These are phyloP conservation scores for Malus sylvestris DNA, from an alignment of 306 rosid species.

Conservation along the genomic window DNA sequence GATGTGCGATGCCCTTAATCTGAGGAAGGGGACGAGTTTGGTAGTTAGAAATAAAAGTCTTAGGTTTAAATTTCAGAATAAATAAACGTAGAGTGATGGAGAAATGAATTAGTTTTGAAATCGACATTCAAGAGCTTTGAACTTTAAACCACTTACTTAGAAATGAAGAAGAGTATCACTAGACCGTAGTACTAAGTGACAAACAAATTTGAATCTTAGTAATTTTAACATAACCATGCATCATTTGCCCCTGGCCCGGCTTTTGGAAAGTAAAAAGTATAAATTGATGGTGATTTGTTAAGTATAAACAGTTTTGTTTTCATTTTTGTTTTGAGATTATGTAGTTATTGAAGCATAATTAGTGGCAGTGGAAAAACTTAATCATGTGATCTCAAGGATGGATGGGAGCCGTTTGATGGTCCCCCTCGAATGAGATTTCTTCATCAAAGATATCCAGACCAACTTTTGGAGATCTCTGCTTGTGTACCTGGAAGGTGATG, in stretches of 20 bases:
- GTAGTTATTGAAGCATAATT: neutral
- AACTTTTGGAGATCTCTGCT: slow-evolving; percentile 19
- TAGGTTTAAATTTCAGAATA: too few relatives aligned
- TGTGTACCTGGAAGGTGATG: slow-evolving; percentile 25
- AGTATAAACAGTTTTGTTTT: neutral
- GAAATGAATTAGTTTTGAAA: too few relatives aligned
- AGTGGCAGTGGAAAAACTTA: neutral
- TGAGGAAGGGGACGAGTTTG: too few relatives aligned
- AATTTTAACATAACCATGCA: neutral
- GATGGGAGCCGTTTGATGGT: slow-evolving; percentile 15
- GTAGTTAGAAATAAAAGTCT: too few relatives aligned
- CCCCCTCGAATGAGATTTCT: slow-evolving; percentile 25
- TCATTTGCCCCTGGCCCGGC: neutral
- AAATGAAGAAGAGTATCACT: too few relatives aligned
- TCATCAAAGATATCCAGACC: slow-evolving; percentile 26
- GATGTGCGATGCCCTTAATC: too few relatives aligned
- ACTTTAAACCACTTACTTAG: too few relatives aligned
- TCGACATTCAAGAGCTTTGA: too few relatives aligned
- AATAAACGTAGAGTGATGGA: too few relatives aligned
- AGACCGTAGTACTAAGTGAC: too few relatives aligned
- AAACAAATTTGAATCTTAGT: too few relatives aligned
- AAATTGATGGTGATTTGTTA: neutral
- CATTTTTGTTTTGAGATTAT: neutral
- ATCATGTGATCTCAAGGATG: neutral
- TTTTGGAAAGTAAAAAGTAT: neutral